Percentiles rank a stretch among this genome's conserved stretches.
Conservation (phyloP, 305 asterid species). For the Ilex paraguariensis region DNA sequence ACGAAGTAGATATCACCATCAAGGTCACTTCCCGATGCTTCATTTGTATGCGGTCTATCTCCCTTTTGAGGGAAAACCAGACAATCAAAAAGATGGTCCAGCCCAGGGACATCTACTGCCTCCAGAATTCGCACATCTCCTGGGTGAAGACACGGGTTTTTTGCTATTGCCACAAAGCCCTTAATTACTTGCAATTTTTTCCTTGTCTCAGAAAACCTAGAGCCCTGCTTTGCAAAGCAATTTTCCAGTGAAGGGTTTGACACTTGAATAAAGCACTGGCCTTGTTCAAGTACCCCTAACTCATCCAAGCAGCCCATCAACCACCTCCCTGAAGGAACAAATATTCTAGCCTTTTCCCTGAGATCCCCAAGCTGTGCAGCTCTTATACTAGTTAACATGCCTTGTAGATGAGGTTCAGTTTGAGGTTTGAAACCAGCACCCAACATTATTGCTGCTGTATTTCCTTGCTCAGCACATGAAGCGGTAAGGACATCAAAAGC, state of each 20-base stretch:
- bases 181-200: slow-evolving; percentile 48
- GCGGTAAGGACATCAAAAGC: slow-evolving; percentile 73
- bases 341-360: slow-evolving; percentile 73
- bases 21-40: slow-evolving; percentile 96
- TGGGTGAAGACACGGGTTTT: slow-evolving; percentile 94
- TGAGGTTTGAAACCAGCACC: slow-evolving; percentile 81
- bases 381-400: slow-evolving; percentile 78
- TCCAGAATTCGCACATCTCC: slow-evolving; percentile 88
- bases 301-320: slow-evolving; percentile 96
- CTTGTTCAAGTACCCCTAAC: slow-evolving; percentile 61
- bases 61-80: slow-evolving; percentile 91
- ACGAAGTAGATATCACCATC: slow-evolving; percentile 96
- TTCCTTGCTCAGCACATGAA: slow-evolving; percentile 78
- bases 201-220: slow-evolving; percentile 42
- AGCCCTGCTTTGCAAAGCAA: slow-evolving; percentile 68
- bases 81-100: slow-evolving; percentile 73
- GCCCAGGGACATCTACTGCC: slow-evolving; percentile 65
- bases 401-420: slow-evolving; percentile 74
- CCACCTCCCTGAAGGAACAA: slow-evolving; percentile 83
- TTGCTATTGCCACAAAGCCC: slow-evolving; percentile 71
- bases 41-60: slow-evolving; percentile 81
- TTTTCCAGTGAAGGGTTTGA: slow-evolving; percentile 61
- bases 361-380: slow-evolving; percentile 87
- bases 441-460: slow-evolving; percentile 75
- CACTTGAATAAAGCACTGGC: slow-evolving; percentile 86